Conservation (phyloP, 225 moss, liverwort and hornwort genomes). For the Lunularia cruciata region DNA sequence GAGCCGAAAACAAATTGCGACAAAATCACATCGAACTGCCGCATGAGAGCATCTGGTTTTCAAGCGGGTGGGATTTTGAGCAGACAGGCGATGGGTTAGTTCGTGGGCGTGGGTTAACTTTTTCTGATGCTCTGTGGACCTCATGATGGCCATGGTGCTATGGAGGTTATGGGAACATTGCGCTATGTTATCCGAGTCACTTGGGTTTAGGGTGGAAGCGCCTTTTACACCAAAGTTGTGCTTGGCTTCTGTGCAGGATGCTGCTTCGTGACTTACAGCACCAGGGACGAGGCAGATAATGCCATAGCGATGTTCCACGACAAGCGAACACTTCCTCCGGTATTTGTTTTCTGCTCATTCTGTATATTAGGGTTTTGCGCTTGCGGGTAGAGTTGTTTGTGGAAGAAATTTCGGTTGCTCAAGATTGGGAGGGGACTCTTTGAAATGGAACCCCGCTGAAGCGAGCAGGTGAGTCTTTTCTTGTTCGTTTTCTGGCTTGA, state of each 20-base stretch:
- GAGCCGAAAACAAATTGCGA: too few species aligned
- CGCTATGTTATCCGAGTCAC: not conserved
- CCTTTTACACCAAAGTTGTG: not conserved
- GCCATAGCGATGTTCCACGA: constrained; percentile 91
- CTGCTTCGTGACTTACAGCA: constrained; percentile 81
- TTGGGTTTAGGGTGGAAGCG: not conserved
- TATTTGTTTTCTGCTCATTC: constrained; percentile 11
- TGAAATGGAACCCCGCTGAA: not conserved
- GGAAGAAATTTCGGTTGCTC: not conserved
- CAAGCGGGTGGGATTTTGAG: too few species aligned
- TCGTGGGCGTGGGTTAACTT: too few species aligned
- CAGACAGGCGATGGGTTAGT: too few species aligned
- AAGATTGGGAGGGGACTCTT: not conserved
- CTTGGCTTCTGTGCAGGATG: constrained; percentile 52
- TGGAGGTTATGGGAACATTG: too few species aligned
- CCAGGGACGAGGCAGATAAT: constrained; percentile 86
- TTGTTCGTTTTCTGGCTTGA: not conserved
- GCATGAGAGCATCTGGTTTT: too few species aligned
- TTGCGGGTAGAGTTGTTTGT: not conserved
- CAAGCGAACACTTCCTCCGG: constrained; percentile 87
- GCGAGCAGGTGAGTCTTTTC: not conserved
- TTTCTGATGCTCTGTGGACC: too few species aligned
- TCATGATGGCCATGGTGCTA: too few species aligned
- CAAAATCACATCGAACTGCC: too few species aligned
- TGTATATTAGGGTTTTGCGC: not conserved